Conservation (phyloP, 768 basidiomycete species). For the Suillus lakei region DNA sequence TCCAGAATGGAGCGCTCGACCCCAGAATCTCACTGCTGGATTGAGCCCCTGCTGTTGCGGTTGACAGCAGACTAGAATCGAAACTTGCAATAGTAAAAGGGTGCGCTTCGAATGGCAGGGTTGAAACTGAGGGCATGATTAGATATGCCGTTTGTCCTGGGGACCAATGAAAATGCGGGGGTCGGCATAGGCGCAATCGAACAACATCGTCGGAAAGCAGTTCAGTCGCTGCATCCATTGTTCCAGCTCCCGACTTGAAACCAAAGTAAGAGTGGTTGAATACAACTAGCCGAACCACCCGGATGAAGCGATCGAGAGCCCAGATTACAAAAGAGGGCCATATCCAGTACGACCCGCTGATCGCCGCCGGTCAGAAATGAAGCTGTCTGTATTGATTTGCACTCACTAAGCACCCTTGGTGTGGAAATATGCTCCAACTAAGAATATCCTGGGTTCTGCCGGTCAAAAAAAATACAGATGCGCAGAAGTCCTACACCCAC, state of each 20-base stretch:
- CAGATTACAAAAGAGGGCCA: slow-evolving; percentile 37
- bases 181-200: slow-evolving; percentile 49
- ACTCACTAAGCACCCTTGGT: slow-evolving; percentile 26
- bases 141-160: slow-evolving; percentile 62
- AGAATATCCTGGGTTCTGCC: slow-evolving; percentile 29
- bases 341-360: slow-evolving; percentile 30
- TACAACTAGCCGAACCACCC: slow-evolving; percentile 47
- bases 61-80: slow-evolving; percentile 27
- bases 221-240: slow-evolving; percentile 45
- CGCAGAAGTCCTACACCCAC: slow-evolving; percentile 30
- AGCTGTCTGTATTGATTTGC: not conserved
- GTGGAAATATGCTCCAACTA: slow-evolving; percentile 50
- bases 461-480: not conserved
- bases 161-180: slow-evolving; percentile 52
- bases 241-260: slow-evolving; percentile 25
- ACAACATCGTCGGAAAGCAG: slow-evolving; percentile 51
- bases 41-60: not conserved
- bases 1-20: slow-evolving; percentile 22
- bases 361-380: not conserved
- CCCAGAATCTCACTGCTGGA: not conserved
- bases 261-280: slow-evolving; percentile 49
- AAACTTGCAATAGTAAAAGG: slow-evolving; percentile 66
- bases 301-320: slow-evolving; percentile 54
- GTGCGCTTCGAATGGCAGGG: slow-evolving; percentile 54
- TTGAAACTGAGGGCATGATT: slow-evolving; percentile 50